Conservation (phyloP, 31 red algal genomes). For the Porphyra umbilicalis region DNA sequence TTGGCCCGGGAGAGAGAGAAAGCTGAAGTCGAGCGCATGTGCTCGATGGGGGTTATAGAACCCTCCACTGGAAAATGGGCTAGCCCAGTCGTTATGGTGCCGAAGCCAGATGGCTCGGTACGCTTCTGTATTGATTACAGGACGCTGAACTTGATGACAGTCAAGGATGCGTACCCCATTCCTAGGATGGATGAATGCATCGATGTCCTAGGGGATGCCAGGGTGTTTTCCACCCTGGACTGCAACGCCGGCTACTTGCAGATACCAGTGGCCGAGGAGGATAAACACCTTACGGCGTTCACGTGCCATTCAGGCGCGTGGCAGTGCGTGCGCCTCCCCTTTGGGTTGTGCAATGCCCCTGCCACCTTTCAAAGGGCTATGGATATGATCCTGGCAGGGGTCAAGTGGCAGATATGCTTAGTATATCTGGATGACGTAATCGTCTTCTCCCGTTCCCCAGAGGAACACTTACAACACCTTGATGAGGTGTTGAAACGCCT, state of each 20-base stretch:
- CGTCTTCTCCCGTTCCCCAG: slow-evolving; percentile 8
- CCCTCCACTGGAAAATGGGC: background rate
- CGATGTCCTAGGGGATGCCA: slow-evolving; percentile 9
- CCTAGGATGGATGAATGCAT: slow-evolving; percentile 18
- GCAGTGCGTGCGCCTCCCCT: slow-evolving; percentile 15
- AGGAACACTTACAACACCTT: slow-evolving; percentile 16
- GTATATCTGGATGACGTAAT: slow-evolving; percentile 30
- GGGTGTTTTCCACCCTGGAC: slow-evolving; percentile 19
- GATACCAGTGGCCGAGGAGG: slow-evolving; percentile 2
- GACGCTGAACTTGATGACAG: background rate
- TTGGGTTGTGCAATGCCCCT: slow-evolving; percentile 24
- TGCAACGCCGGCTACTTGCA: slow-evolving; percentile 23
- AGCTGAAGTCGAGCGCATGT: background rate
- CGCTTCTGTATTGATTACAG: background rate
- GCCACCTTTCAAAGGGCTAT: slow-evolving; percentile 26
- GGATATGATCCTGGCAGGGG: slow-evolving; percentile 6
- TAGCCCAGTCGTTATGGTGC: background rate
- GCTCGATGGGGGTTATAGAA: background rate
- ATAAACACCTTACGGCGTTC: slow-evolving; percentile 3
- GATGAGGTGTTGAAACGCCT: slow-evolving; percentile 1
- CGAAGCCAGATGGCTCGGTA: background rate
- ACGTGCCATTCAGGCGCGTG: slow-evolving; percentile 2
- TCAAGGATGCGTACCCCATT: slow-evolving; percentile 1
- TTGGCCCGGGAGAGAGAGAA: too few species aligned
- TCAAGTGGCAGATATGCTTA: slow-evolving; percentile 11